Evolutionary conservation across 306 rosid genomes (phyloP).

Genomic region (Vigna mungo): DNA sequence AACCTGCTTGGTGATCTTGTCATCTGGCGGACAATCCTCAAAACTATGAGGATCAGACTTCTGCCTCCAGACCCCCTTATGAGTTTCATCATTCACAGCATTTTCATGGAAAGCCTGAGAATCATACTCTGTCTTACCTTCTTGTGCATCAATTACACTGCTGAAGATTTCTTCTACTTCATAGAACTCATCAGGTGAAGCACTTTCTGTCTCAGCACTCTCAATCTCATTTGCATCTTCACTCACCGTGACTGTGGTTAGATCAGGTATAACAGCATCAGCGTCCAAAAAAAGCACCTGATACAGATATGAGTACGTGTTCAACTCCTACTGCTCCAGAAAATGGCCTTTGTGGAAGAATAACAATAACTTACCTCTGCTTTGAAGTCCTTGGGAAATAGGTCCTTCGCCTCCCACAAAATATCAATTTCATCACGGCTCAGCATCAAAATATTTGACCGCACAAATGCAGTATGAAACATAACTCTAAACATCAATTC

Average conservation of each 20-base stretch:
- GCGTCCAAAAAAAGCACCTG: slow-evolving; percentile 95
- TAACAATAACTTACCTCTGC: slow-evolving; percentile 80
- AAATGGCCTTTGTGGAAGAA: slow-evolving; percentile 49
- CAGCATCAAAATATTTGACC: slow-evolving; percentile 78
- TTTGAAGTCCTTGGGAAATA: slow-evolving; percentile 83
- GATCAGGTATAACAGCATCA: slow-evolving; percentile 84
- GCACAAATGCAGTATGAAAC: slow-evolving; percentile 96
- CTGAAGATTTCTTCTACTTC: slow-evolving; percentile 98
- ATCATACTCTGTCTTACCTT: slow-evolving; percentile 63
- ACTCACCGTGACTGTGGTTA: slow-evolving; percentile 62
- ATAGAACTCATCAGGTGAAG: slow-evolving; percentile 96
- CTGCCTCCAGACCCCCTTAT: slow-evolving; percentile 73
- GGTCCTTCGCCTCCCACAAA: slow-evolving; percentile 90
- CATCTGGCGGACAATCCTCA: slow-evolving; percentile 76
- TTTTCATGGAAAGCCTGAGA: slow-evolving; percentile 53
- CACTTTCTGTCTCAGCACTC: slow-evolving; percentile 71
- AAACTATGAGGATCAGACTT: slow-evolving; percentile 71
- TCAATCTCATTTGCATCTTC: slow-evolving; percentile 78
- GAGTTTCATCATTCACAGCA: slow-evolving; percentile 48
- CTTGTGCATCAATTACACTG: slow-evolving; percentile 74
- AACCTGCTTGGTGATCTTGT: slow-evolving; percentile 65
- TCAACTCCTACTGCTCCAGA: slow-evolving; percentile 63
- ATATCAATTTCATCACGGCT: slow-evolving; percentile 88
- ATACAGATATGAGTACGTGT: slow-evolving; percentile 72
- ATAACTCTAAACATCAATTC: slow-evolving; percentile 85